Percentiles rank a stretch among this genome's conserved stretches.
Conservation (phyloP, 192 early-diverging fungal genomes). For the Gamsiella multidivaricata region DNA sequence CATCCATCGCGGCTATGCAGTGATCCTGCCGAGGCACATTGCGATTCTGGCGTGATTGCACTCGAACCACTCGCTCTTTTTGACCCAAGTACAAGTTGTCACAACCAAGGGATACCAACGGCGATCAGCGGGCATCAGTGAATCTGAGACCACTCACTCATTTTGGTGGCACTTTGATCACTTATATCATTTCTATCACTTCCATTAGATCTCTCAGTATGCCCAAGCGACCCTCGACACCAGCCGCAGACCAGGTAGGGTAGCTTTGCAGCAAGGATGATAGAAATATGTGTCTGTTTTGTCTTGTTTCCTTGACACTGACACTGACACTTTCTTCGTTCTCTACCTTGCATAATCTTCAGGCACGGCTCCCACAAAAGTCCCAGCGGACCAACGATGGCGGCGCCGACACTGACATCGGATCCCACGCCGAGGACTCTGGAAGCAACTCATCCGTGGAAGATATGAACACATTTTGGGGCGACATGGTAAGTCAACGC, state of each 20-base stretch:
- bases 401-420: conserved; percentile 1
- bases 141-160: no score
- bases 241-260: conserved; percentile 4
- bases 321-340: conserved; percentile 3
- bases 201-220: background rate
- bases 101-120: background rate
- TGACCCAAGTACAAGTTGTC: no score
- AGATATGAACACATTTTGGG: conserved; percentile 3
- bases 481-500: conserved; percentile 6
- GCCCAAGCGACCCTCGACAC: conserved; percentile 1
- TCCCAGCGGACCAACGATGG: background rate
- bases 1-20: no score
- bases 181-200: conserved; percentile 1
- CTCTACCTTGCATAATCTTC: conserved; percentile 12
- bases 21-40: no score
- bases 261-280: conserved; percentile 8
- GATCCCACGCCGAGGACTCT: background rate
- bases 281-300: no score
- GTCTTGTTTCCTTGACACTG: background rate
- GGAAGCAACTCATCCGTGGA: background rate
- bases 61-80: background rate
- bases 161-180: background rate
- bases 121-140: conserved; percentile 2
- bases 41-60: conserved; percentile 2
- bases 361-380: conserved; percentile 1